phyloP scores from a whole-genome alignment of 1,284 basidiomycete species.

The Athelia psychrophila region DNA sequence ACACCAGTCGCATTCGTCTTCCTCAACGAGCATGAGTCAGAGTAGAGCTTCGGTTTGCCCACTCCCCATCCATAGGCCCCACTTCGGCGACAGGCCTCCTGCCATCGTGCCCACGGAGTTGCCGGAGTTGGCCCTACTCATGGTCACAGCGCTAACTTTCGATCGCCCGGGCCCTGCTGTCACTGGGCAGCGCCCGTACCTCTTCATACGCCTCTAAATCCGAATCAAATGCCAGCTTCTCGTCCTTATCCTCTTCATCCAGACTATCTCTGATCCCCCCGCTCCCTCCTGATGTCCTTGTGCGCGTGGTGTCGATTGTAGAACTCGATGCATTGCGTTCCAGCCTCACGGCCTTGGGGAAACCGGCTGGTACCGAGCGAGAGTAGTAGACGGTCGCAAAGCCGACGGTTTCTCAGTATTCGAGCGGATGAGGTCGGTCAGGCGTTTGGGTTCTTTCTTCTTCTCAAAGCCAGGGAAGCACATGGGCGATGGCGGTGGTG shows the following conservation, averaged over 20 bases:
- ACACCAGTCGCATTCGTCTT: too few relatives aligned
- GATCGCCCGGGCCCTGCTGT: slow-evolving; percentile 34
- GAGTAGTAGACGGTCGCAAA: slow-evolving; percentile 12
- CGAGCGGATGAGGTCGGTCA: neutral
- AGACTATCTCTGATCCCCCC: too few relatives aligned
- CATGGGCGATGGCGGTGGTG: slow-evolving; percentile 52
- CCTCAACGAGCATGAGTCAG: slow-evolving; percentile 16
- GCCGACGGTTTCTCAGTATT: slow-evolving; percentile 8
- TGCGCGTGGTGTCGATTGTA: too few relatives aligned
- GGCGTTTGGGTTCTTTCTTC: slow-evolving; percentile 27
- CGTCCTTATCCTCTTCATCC: too few relatives aligned
- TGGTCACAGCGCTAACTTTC: slow-evolving; percentile 49
- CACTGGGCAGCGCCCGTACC: slow-evolving; percentile 24
- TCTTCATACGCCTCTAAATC: slow-evolving; percentile 61
- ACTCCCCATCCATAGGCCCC: slow-evolving; percentile 71
- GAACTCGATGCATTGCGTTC: too few relatives aligned
- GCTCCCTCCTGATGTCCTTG: too few relatives aligned
- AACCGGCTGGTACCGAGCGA: slow-evolving; percentile 14
- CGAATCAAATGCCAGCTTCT: slow-evolving; percentile 50
- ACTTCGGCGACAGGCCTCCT: slow-evolving; percentile 35
- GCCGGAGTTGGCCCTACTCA: slow-evolving; percentile 34
- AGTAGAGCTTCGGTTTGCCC: slow-evolving; percentile 44
- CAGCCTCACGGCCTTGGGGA: slow-evolving; percentile 16
- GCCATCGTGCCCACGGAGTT: neutral
- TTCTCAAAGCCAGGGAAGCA: slow-evolving; percentile 52